Evolutionary conservation across 2,329 filamentous ascomycete genomes (phyloP).

Genomic region (Fusarium gaditjirri): DNA sequence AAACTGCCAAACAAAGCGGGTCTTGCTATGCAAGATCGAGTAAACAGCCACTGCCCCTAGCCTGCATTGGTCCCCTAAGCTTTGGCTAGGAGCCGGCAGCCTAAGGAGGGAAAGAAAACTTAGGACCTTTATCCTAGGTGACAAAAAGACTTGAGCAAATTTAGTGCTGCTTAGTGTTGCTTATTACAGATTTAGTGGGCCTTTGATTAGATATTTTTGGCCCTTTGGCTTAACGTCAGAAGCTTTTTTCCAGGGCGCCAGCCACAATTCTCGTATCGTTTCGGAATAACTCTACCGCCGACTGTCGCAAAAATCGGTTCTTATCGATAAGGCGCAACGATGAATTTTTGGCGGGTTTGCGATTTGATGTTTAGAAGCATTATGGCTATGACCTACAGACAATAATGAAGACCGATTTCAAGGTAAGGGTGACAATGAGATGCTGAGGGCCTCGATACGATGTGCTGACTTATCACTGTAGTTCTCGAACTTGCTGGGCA

Average conservation of each 20-base stretch:
- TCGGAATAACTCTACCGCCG: constrained; percentile 52
- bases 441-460: accelerated
- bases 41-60: constrained; percentile 24
- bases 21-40: constrained; percentile 27
- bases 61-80: constrained; percentile 35
- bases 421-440: constrained; percentile 65
- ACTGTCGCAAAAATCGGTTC: constrained; percentile 43
- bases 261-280: constrained; percentile 23
- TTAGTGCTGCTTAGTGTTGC: accelerated
- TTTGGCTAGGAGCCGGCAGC: constrained; percentile 35
- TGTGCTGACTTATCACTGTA: constrained; percentile 50
- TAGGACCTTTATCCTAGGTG: neutral
- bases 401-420: constrained; percentile 99
- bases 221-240: neutral
- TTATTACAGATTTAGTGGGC: neutral
- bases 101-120: neutral
- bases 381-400: constrained; percentile 58
- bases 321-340: constrained; percentile 51
- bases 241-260: neutral
- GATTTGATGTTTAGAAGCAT: constrained; percentile 42
- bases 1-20: constrained; percentile 38
- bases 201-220: neutral
- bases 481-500: constrained; percentile 98
- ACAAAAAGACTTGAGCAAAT: neutral
- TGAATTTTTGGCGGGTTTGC: constrained; percentile 47